These are phyloP conservation scores for Russula emetica DNA, from an alignment of 768 basidiomycete species.

Conservation along the genomic window DNA sequence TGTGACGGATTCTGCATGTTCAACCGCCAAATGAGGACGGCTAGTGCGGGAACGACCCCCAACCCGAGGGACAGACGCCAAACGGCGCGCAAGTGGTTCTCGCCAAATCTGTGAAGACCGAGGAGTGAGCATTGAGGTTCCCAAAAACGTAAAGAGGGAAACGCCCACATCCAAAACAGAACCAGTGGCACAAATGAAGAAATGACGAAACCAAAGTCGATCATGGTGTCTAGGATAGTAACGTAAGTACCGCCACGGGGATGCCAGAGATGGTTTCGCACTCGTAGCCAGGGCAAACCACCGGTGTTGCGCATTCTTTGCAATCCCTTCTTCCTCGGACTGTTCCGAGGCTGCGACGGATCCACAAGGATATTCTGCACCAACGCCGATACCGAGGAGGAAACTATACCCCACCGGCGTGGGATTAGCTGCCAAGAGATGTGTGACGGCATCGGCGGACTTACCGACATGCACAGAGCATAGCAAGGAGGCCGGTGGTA, in stretches of 20 bases:
- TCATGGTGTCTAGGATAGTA: slow-evolving; percentile 62
- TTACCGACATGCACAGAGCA: slow-evolving; percentile 76
- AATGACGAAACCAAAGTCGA: slow-evolving; percentile 78
- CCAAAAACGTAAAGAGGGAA: background rate
- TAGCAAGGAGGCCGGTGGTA: slow-evolving; percentile 64
- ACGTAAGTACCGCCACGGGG: slow-evolving; percentile 10
- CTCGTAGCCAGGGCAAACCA: slow-evolving; percentile 91
- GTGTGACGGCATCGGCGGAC: slow-evolving; percentile 19
- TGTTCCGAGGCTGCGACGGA: slow-evolving; percentile 87
- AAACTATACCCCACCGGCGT: slow-evolving; percentile 47
- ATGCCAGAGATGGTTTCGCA: slow-evolving; percentile 36
- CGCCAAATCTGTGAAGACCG: slow-evolving; percentile 53
- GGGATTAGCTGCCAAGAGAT: background rate
- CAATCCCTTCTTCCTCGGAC: slow-evolving; percentile 76
- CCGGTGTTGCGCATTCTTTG: slow-evolving; percentile 74
- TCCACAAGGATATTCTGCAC: slow-evolving; percentile 88
- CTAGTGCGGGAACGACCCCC: slow-evolving; percentile 72
- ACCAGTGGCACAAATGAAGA: slow-evolving; percentile 80
- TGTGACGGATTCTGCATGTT: slow-evolving; percentile 75
- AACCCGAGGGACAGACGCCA: slow-evolving; percentile 87
- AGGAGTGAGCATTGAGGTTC: slow-evolving; percentile 3
- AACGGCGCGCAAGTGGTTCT: slow-evolving; percentile 75
- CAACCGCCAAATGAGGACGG: slow-evolving; percentile 84
- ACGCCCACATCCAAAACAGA: slow-evolving; percentile 78
- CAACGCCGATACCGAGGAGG: slow-evolving; percentile 82